phyloP scores from a whole-genome alignment of 148 eudicot species.

The Beta vulgaris region DNA sequence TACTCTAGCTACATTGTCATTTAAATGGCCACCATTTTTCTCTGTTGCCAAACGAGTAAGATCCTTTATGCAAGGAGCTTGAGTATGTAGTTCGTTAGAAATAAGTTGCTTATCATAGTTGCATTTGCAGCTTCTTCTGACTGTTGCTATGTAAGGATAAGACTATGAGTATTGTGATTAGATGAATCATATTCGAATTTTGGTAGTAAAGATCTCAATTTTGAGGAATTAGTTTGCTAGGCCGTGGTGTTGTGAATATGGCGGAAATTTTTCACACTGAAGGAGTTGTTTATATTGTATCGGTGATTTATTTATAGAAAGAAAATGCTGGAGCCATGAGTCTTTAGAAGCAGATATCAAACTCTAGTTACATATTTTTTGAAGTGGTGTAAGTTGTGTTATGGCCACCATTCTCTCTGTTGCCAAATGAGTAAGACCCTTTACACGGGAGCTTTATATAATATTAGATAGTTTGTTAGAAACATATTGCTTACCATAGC shows the following conservation, averaged over 20 bases:
- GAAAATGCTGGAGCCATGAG: background rate
- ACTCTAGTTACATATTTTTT: background rate
- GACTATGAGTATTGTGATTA: background rate
- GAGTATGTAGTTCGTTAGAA: background rate
- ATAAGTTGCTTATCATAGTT: background rate
- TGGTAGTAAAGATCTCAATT: no score
- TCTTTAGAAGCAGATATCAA: background rate
- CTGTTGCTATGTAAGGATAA: background rate
- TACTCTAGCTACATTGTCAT: background rate
- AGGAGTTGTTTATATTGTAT: background rate
- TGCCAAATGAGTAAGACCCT: background rate
- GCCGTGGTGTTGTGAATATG: background rate
- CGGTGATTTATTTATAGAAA: background rate
- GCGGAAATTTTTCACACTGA: background rate
- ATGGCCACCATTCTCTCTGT: background rate
- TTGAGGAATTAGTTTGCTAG: background rate
- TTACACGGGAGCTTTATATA: background rate
- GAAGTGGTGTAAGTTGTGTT: background rate
- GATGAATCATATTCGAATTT: no score
- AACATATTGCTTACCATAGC: background rate
- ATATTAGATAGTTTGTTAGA: background rate
- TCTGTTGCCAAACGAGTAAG: background rate
- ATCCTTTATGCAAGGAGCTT: background rate
- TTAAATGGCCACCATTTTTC: background rate
- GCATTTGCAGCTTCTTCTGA: constrained; percentile 1